Conservation (phyloP, 495 filamentous ascomycete species). For the Chaetomium cochliodes region DNA sequence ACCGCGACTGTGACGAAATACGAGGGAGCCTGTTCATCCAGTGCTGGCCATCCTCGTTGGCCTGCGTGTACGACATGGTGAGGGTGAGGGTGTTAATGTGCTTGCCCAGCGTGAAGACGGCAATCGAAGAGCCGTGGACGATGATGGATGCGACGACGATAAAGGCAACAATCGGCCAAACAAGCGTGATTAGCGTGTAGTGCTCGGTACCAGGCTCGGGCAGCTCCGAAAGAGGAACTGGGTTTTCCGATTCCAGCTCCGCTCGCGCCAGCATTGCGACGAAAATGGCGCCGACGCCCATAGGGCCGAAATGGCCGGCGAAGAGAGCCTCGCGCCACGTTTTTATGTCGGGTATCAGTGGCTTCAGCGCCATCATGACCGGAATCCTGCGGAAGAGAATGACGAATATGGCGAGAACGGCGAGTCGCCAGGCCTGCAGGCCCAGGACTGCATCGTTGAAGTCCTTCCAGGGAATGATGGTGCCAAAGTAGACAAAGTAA, state of each 20-base stretch:
- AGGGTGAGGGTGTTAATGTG: slow-evolving; percentile 96
- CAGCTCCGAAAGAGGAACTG: slow-evolving; percentile 66
- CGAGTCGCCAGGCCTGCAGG: slow-evolving; percentile 79
- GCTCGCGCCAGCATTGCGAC: slow-evolving; percentile 88
- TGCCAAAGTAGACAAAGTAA: slow-evolving; percentile 96
- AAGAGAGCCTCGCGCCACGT: slow-evolving; percentile 98
- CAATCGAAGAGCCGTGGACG: slow-evolving; percentile 95
- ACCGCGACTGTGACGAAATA: slow-evolving; percentile 81
- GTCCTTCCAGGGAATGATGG: slow-evolving; percentile 91
- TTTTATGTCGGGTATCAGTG: slow-evolving; percentile 93
- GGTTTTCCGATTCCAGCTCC: slow-evolving; percentile 72
- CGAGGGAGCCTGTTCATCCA: slow-evolving; percentile 96
- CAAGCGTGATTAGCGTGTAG: slow-evolving; percentile 70
- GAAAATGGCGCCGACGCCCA: slow-evolving; percentile 96
- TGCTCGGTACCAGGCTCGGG: slow-evolving; percentile 53
- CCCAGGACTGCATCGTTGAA: slow-evolving; percentile 73
- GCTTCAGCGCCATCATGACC: slow-evolving; percentile 89
- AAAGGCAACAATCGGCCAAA: slow-evolving; percentile 96
- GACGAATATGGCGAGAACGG: slow-evolving; percentile 86
- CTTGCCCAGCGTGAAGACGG: slow-evolving; percentile 97
- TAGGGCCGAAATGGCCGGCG: slow-evolving; percentile 97
- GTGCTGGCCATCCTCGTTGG: slow-evolving; percentile 80
- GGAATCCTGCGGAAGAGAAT: slow-evolving; percentile 96
- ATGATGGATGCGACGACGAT: slow-evolving; percentile 92
- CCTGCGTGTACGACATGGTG: slow-evolving; percentile 91